Evolutionary conservation across 1,284 basidiomycete species (phyloP), one percentile per base, ranked within the genome.

Genomic region (Peniophora sp.): DNA sequence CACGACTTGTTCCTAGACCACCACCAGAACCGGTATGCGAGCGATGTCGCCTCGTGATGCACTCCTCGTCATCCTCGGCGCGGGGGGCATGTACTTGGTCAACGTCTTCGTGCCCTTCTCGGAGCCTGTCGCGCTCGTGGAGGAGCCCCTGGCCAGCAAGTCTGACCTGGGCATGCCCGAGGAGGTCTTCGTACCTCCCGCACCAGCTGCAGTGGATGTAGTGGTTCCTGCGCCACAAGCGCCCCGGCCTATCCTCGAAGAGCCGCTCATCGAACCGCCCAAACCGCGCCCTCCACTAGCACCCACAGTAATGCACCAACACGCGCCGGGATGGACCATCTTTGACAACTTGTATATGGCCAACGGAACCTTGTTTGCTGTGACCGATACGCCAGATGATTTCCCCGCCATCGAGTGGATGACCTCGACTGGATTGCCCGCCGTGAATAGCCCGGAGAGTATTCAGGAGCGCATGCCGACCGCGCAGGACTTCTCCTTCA

Each of bases 321-420:
- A 85, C 52, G 80, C 79, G 14, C 81, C 81, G 41, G 89, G 90
- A 41, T 92, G 88, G 87, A 91, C 89, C 0, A 66, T 92, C 32
- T 88, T 89, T 63, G 75, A 77, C 44, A 79, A 89, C 59, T 63
- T 92, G 12, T 91, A 91, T 71, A 82, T 91, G 76, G 80, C 78
- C 47, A 83, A 88, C 57, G 88, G 85, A 11, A 87, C 84, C 0
- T 68, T 92, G 24, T 81, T 76, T 62, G 74, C 90, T 54, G 68
- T 81, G 54, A 81, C 72, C 52, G 75, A 67, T 47, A 69, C 70
- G 20, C 68, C 64, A 18, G 53, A 63, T 6, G 60, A 68, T 17
- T 86, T 83, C 58, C 88, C 88, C 0, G 76, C 79, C 45, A 72
- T 82, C 52, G 66, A 77, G 24, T 63, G 80, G 60, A 84, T 91